Evolutionary conservation across 805 yeast species (phyloP), one percentile per base, ranked within the genome.

Genomic region (Metahyphopichia silvanorum): DNA sequence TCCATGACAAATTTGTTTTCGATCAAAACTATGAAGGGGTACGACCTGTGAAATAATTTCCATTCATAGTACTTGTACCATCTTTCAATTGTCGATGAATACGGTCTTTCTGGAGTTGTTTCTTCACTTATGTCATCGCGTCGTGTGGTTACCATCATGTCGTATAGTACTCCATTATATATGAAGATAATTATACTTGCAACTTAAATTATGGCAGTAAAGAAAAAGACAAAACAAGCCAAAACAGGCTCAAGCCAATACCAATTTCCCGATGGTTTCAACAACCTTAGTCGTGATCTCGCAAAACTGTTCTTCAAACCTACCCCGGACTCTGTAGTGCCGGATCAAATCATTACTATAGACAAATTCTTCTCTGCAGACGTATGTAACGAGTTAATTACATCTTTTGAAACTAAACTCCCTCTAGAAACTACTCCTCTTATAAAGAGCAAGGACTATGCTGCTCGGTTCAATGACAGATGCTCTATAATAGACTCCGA

Each of bases 391-490:
- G 72, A 66, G 24, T 37, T 71, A 29, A 63, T 71, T 9, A 37
- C 43, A 12, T 52, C 63, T 3, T 58, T 67, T 25, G 51, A 47
- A 22, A 30, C 37, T 3, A 44, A 37, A 4, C 35, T 60, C 14
- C 33, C 43, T 16, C 39, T 75, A 12, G 74, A 60, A 36, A 74
- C 77, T 0, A 75, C 79, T 0, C 79, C 76, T 2, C 37, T 66
- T 33, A 49, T 64, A 7, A 73, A 72, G 37, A 65, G 72, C 21
- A 73, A 62, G 39, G 69, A 64, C 8, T 78, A 76, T 41, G 84
- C 84, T 2, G 74, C 76, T 0, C 54, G 85, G 23, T 66, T 65
- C 26, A 79, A 79, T 42, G 84, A 77, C 42, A 49, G 85, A 16
- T 56, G 63, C 2, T 49, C 65, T 5, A 38, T 69, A 5, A 51